Conservation (phyloP, 768 basidiomycete genomes). For the Coprinopsis sp. region DNA sequence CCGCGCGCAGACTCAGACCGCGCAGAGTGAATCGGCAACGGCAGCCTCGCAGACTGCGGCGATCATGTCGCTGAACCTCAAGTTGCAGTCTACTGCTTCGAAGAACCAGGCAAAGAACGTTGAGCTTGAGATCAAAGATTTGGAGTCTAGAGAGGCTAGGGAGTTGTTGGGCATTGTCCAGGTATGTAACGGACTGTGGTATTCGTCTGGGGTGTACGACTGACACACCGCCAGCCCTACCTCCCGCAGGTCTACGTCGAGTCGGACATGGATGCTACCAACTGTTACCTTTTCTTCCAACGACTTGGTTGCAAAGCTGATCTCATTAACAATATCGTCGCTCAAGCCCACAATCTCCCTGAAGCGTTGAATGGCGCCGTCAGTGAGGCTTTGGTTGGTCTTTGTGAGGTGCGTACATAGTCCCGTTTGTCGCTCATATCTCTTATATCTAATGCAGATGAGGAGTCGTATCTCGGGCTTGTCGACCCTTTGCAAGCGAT, state of each 20-base stretch:
- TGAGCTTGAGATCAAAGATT: conserved; percentile 80
- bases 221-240: conserved; percentile 60
- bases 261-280: conserved; percentile 83
- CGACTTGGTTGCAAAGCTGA: conserved; percentile 84
- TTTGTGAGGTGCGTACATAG: conserved; percentile 71
- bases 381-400: conserved; percentile 84
- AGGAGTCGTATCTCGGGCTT: conserved; percentile 77
- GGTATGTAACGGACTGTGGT: conserved; percentile 33
- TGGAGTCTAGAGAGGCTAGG: conserved; percentile 78
- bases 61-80: conserved; percentile 92
- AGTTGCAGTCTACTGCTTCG: conserved; percentile 83
- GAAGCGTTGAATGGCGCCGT: conserved; percentile 79
- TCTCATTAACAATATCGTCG: conserved; percentile 77
- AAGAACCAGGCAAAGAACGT: conserved; percentile 89
- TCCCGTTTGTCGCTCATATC: neutral
- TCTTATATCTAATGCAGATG: conserved; percentile 46
- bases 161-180: conserved; percentile 83
- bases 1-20: conserved; percentile 79
- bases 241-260: conserved; percentile 88
- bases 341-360: conserved; percentile 78
- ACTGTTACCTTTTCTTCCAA: conserved; percentile 89
- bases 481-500: conserved; percentile 83
- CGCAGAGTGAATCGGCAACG: conserved; percentile 75
- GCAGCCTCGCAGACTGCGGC: conserved; percentile 87
- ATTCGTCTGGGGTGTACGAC: conserved; percentile 4